Base-by-base conservation (phyloP, 768 basidiomycete genomes). In the Scleroderma bovista region DNA sequence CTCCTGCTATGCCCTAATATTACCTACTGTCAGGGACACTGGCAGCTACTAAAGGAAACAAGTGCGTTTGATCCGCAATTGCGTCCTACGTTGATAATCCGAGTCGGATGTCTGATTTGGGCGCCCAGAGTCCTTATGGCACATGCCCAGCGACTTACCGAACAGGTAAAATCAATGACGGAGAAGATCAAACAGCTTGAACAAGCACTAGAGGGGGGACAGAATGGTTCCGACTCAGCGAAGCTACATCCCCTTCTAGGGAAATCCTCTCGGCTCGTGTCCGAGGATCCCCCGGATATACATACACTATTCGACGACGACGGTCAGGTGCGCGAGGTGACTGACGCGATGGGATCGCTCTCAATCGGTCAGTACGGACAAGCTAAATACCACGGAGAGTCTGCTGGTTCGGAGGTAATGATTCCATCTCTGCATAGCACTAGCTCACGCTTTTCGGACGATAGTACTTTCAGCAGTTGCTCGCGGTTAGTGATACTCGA, bases 41-140 rank as follows among this genome's bases (percentile, higher is more conserved):
- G 54, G 66, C 75, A 7, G 76, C 79, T 22, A 79, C 77, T 40
- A 80, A 79, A 57, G 76, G 78, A 51, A 80, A 79, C 65, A 79
- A 78, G 78, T 78, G 55, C 34, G 71, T 44, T 26, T 45, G n/a
- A 12, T 48, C 26, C 9, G 15, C 24, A 10, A 36, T 41, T 32
- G 40, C 10, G 19, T 7, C 15, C 40, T 8, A 4, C 12, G 43
- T 42, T 43, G 32, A 44, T 26, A 23, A 20, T 41, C 49, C 39
- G 26, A 41, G 42, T 39, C 13, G 36, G 41, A 44, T 39, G 29
- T 46, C 52, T 52, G 44, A 45, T 31, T 33, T 33, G 29, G 12
- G 3, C 29, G 6, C 29, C 7, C 51, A 80, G 78, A 57, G 76
- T 77, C 17, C 70, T 80, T 33, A 72, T 77, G 72, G 74, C 72